Evolutionary conservation across 495 filamentous ascomycete species (phyloP), one percentile per base, ranked within the genome.

Genomic region (Tuber melanosporum): DNA sequence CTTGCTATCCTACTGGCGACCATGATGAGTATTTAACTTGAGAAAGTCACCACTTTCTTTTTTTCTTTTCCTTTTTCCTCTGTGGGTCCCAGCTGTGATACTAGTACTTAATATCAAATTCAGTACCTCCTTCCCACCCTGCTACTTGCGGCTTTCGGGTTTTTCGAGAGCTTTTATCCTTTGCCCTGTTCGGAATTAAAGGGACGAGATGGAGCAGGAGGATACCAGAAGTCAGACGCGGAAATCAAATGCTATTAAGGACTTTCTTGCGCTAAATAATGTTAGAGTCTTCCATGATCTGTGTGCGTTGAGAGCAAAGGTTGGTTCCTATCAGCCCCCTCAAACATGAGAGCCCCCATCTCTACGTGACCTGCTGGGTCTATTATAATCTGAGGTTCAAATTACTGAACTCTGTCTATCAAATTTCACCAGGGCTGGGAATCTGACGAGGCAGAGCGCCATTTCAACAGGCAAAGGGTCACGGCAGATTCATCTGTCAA

Each of bases 341-440:
- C n/a, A 4, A 62, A 36, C 26, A 66, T 8, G 57, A 36, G 57
- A 66, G 14, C 15, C 26, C 57, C 26, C 26, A 4, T 66, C 12
- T 36, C 12, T 36, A 2, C 12, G 2, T 36, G 57, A 66, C 32
- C 12, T 7, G 57, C 5, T 66, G 12, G 57, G 7, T 66, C 3
- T 66, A 66, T 52, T 14, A 26, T 62, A 62, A 32, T 26, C 17
- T 66, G 7, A 17, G 4, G 57, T 36, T 36, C 1, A n/a, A 32
- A 66, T 66, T 36, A 66, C 32, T 66, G 26, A 66, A 26, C 32
- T 66, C 26, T 36, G 1, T 66, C 57, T 19, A 66, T 36, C 36
- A 2, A 15, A 66, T 66, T 36, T 66, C 26, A 36, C 75, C 4
- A 78, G 76, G 73, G 73, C 41, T 78, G 76, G 76, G n/a, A 47